Percentiles rank a stretch among this genome's conserved stretches.
Evolutionary conservation across 2,329 filamentous ascomycete species (phyloP).

Genomic region (Simplicillium aogashimaense): DNA sequence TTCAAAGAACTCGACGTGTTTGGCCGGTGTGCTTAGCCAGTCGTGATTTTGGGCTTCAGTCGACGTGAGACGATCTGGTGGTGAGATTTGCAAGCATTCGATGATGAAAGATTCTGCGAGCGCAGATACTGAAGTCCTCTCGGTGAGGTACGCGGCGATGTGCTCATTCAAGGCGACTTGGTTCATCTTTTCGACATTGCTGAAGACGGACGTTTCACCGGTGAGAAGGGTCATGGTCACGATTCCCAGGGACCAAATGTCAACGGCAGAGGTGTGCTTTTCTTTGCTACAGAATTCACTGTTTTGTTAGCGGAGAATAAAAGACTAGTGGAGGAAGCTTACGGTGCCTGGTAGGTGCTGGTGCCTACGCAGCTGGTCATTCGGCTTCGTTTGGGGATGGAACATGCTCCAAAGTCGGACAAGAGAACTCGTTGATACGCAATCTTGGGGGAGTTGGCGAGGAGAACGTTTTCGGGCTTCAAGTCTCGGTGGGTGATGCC

Average conservation of each 20-base stretch:
- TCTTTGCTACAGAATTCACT: constrained; percentile 4
- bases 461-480: constrained; percentile 44
- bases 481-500: constrained; percentile 42
- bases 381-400: constrained; percentile 27
- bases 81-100: constrained; percentile 18
- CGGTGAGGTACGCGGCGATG: constrained; percentile 8
- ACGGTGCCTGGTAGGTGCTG: constrained; percentile 39
- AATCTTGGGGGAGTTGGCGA: constrained; percentile 32
- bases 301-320: too few relatives aligned
- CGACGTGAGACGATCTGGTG: constrained; percentile 17
- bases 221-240: constrained; percentile 27
- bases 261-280: constrained; percentile 26
- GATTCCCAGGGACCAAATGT: constrained; percentile 44
- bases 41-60: constrained; percentile 17
- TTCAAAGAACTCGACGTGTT: constrained; percentile 20
- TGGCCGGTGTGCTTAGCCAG: constrained; percentile 22
- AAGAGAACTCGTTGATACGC: constrained; percentile 35
- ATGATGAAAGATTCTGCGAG: constrained; percentile 18
- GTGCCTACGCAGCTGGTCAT: constrained; percentile 37
- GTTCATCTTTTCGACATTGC: constrained; percentile 16
- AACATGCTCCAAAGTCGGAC: constrained; percentile 42
- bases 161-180: constrained; percentile 14
- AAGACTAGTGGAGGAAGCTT: constrained; percentile 9
- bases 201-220: constrained; percentile 10
- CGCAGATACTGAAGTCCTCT: constrained; percentile 9